phyloP scores from a whole-genome alignment of 2,329 filamentous ascomycete species.

The Colletotrichum karsti region DNA sequence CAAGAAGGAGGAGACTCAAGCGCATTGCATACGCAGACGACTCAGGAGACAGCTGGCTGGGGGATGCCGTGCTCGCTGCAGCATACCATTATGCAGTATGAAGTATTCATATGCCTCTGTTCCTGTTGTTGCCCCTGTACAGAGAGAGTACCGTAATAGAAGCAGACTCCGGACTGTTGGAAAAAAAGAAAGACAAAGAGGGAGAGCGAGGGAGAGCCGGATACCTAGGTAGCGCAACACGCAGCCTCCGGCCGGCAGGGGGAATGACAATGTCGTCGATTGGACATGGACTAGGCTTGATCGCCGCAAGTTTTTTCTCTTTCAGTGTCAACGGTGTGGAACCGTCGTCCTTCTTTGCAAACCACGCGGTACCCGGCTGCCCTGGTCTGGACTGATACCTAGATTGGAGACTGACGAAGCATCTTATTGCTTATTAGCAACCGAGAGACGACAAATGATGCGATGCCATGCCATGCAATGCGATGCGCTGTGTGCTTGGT shows the following conservation, averaged over 20 bases:
- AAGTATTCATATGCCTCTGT: too few relatives aligned
- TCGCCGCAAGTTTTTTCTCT: constrained; percentile 16
- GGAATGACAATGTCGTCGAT: constrained; percentile 25
- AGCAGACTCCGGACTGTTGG: neutral
- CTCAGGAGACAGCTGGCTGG: neutral
- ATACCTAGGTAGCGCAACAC: neutral
- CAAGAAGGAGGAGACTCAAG: neutral
- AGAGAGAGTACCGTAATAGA: neutral
- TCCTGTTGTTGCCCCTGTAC: neutral
- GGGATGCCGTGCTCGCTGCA: neutral
- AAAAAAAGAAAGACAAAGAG: neutral
- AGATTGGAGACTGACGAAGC: neutral
- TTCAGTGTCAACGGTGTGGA: constrained; percentile 14
- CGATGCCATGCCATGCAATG: constrained; percentile 5
- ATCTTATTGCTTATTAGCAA: too few relatives aligned
- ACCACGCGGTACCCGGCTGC: constrained; percentile 3
- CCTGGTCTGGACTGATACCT: neutral
- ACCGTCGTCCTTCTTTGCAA: neutral
- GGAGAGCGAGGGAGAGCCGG: neutral
- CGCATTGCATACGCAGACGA: neutral
- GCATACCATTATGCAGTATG: constrained; percentile 3
- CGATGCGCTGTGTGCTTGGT: neutral
- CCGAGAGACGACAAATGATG: neutral
- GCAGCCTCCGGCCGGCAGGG: constrained; percentile 11
- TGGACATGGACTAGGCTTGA: constrained; percentile 6